Evolutionary conservation across 805 yeast genomes (phyloP), one percentile per base, ranked within the genome.

Genomic region (Barnettozyma wickerhamii): DNA sequence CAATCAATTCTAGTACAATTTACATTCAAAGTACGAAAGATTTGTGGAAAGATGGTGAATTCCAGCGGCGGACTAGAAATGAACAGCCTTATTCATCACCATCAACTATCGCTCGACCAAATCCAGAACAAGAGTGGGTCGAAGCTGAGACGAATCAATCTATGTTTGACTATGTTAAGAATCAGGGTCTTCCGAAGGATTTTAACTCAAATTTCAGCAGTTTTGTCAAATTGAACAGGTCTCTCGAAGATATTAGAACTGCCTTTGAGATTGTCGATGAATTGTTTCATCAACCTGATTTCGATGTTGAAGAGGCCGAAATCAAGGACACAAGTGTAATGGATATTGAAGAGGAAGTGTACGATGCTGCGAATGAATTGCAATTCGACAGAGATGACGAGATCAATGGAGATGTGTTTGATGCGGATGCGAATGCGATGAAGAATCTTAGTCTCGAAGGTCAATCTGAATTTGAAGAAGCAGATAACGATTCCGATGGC

Each of bases 41-140:
- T 30, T 65, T 88, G 10, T 71, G 83, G 61, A 69, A 71, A 23
- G 95, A 86, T 50, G 70, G 80, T 7, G 59, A 55, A 20, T 70
- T 53, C 44, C 81, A 79, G 43, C 64, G 86, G 39, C 60, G 62
- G n/a, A 30, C 58, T 3, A 58, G 69, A 34, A 67, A 69, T 7
- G 48, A 74, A 27, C 49, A 52, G 0, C 44, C 52, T 0, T 68
- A 65, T 38, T 42, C 59, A 4, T 47, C 51, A 14, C 41, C 57
- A 18, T 24, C 59, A 20, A 33, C 51, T 47, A 24, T 65, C 4
- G 39, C 50, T 1, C 55, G 79, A 33, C 15, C 20, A 0, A 34
- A 45, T 2, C 52, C 54, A 0, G 6, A 19, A 6, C 34, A 28
- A 7, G 30, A 52, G 3, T 76, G 81, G 81, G 62, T 63, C 14